Conservation (phyloP, 768 basidiomycete genomes). For the Termitomyces sp. region DNA sequence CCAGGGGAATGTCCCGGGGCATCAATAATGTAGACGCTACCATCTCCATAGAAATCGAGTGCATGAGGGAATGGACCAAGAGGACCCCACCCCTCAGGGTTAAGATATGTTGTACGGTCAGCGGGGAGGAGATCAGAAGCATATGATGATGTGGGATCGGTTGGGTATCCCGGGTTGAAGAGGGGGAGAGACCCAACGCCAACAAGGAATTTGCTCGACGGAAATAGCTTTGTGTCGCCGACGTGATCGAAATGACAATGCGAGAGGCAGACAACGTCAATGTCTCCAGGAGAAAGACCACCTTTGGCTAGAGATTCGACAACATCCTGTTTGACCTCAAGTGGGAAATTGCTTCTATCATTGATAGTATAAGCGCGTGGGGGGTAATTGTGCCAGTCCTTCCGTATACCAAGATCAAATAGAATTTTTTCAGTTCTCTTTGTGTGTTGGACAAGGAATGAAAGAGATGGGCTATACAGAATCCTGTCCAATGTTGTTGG, state of each 20-base stretch:
- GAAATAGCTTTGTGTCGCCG: conserved; percentile 43
- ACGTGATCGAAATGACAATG: conserved; percentile 55
- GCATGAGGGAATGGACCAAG: conserved; percentile 29
- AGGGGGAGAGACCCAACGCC: conserved; percentile 34
- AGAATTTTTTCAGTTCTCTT: conserved; percentile 32
- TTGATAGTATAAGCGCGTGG: conserved; percentile 29
- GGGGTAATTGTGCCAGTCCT: conserved; percentile 39
- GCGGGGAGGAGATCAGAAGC: conserved; percentile 9
- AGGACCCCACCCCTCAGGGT: conserved; percentile 3
- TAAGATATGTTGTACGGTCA: conserved; percentile 11
- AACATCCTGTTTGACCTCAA: conserved; percentile 33
- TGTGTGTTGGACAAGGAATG: conserved; percentile 50
- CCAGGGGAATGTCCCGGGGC: conserved; percentile 53
- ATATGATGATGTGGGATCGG: neutral
- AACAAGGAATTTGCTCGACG: conserved; percentile 42
- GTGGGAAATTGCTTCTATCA: conserved; percentile 10
- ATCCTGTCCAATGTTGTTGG: conserved; percentile 20
- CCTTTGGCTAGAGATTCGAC: conserved; percentile 46
- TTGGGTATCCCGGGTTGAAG: conserved; percentile 20
- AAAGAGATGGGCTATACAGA: conserved; percentile 38
- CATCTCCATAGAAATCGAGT: conserved; percentile 52
- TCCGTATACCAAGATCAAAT: conserved; percentile 56
- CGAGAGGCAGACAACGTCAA: conserved; percentile 41
- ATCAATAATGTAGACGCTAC: conserved; percentile 53
- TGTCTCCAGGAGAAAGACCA: conserved; percentile 35